These are phyloP conservation scores for Leucocoprinus leucothites DNA, from an alignment of 768 basidiomycete genomes.

Conservation along the genomic window DNA sequence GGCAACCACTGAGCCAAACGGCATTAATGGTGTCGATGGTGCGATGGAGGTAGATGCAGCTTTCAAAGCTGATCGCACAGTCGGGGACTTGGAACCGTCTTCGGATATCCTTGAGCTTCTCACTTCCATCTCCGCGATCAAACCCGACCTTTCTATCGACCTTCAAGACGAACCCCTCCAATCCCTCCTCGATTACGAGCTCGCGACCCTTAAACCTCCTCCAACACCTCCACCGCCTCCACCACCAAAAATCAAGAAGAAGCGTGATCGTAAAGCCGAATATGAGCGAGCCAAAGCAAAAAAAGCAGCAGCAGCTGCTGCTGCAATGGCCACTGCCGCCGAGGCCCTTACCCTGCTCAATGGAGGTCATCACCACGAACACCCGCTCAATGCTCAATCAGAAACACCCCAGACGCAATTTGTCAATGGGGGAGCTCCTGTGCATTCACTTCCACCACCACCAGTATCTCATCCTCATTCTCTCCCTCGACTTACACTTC, in stretches of 20 bases:
- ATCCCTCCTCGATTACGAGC: constrained; percentile 66
- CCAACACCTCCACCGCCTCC: constrained; percentile 51
- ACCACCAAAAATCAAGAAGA: constrained; percentile 37
- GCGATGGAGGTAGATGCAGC: constrained; percentile 2
- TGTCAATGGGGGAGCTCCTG: not conserved
- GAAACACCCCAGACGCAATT: not conserved
- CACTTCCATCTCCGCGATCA: constrained; percentile 47
- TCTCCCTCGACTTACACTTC: not conserved
- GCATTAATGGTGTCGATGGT: not conserved
- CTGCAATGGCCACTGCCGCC: constrained; percentile 14
- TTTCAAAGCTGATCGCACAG: constrained; percentile 10
- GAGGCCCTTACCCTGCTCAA: constrained; percentile 11
- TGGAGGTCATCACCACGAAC: constrained; percentile 13
- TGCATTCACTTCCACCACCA: not conserved
- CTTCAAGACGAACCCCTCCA: constrained; percentile 57
- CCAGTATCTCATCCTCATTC: not conserved
- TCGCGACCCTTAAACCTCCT: constrained; percentile 58
- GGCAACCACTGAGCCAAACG: not conserved
- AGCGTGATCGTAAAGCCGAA: constrained; percentile 39
- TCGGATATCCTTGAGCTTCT: constrained; percentile 55
- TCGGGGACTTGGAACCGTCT: constrained; percentile 79
- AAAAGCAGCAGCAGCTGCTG: constrained; percentile 24
- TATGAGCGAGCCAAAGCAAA: constrained; percentile 28
- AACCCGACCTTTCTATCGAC: constrained; percentile 50
- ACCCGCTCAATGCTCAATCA: not conserved